Conservation (phyloP, 1,284 basidiomycete species). For the Pholiota adiposa region DNA sequence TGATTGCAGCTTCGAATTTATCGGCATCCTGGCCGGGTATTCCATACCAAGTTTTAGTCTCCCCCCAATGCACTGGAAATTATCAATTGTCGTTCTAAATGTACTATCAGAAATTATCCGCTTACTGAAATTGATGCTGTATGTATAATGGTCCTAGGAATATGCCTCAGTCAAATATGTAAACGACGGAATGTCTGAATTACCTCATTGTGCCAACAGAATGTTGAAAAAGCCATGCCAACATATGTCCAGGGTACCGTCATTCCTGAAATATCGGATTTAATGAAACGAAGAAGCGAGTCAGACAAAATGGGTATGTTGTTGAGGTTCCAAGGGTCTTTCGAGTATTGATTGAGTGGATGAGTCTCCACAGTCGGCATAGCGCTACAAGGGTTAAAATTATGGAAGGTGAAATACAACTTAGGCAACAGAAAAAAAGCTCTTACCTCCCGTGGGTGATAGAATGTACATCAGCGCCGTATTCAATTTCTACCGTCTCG, state of each 20-base stretch:
- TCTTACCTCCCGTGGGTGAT: slow-evolving; percentile 93
- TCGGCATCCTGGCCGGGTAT: slow-evolving; percentile 94
- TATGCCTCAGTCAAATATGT: not conserved
- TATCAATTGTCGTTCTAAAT: slow-evolving; percentile 21
- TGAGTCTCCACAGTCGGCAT: slow-evolving; percentile 95
- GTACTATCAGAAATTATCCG: slow-evolving; percentile 25
- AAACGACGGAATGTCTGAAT: slow-evolving; percentile 19
- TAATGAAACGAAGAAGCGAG: slow-evolving; percentile 91
- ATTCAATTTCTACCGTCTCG: slow-evolving; percentile 98
- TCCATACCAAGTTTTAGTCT: slow-evolving; percentile 99
- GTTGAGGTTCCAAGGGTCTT: slow-evolving; percentile 97
- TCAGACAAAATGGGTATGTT: slow-evolving; percentile 92
- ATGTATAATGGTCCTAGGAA: slow-evolving; percentile 92
- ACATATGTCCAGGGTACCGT: slow-evolving; percentile 99
- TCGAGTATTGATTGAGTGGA: slow-evolving; percentile 85
- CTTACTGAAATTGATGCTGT: slow-evolving; percentile 93
- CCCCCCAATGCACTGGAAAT: slow-evolving; percentile 93
- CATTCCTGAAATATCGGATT: slow-evolving; percentile 99
- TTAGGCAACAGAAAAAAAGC: not conserved
- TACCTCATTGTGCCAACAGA: slow-evolving; percentile 99
- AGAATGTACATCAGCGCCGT: slow-evolving; percentile 98
- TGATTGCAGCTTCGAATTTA: slow-evolving; percentile 96
- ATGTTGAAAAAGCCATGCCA: slow-evolving; percentile 99
- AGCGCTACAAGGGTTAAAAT: slow-evolving; percentile 60
- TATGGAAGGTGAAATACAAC: slow-evolving; percentile 5